A percentile compares a stretch with the other conserved stretches of the same genome.
Conservation (phyloP, 805 yeast species). For the Metschnikowia similis region DNA sequence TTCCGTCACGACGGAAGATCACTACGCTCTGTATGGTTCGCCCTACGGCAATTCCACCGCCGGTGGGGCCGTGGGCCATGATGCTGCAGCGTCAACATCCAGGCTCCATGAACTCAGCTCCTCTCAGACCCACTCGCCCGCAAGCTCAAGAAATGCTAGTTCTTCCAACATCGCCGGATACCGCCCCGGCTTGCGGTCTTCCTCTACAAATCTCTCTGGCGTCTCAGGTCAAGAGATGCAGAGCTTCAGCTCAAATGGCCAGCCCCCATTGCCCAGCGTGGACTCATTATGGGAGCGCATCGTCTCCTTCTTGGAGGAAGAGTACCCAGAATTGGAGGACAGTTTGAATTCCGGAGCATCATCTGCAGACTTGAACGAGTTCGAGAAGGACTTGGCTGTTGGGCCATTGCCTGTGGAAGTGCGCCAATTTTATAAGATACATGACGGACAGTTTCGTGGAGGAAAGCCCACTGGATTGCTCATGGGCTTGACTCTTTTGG, state of each 20-base stretch:
- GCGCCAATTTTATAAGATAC: slow-evolving; percentile 42
- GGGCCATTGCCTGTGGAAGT: slow-evolving; percentile 42
- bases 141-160: slow-evolving; percentile 18
- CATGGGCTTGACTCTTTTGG: slow-evolving; percentile 41
- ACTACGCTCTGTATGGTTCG: slow-evolving; percentile 51
- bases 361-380: slow-evolving; percentile 43
- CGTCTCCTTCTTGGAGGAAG: slow-evolving; percentile 41
- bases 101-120: slow-evolving; percentile 35
- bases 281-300: slow-evolving; percentile 43
- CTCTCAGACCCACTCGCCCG: slow-evolving; percentile 28
- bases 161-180: slow-evolving; percentile 26
- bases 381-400: slow-evolving; percentile 40
- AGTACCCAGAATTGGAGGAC: slow-evolving; percentile 44
- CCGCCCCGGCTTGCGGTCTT: slow-evolving; percentile 43
- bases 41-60: slow-evolving; percentile 18
- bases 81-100: slow-evolving; percentile 23
- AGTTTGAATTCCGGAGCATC: slow-evolving; percentile 41
- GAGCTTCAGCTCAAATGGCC: slow-evolving; percentile 13
- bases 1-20: slow-evolving; percentile 55
- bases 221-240: slow-evolving; percentile 13
- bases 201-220: slow-evolving; percentile 33
- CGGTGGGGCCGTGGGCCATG: slow-evolving; percentile 14
- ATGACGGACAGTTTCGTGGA: slow-evolving; percentile 44
- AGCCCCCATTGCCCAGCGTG: slow-evolving; percentile 24
- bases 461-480: slow-evolving; percentile 44